Conservation (phyloP, 768 basidiomycete species). For the Calocybe cyanea region DNA sequence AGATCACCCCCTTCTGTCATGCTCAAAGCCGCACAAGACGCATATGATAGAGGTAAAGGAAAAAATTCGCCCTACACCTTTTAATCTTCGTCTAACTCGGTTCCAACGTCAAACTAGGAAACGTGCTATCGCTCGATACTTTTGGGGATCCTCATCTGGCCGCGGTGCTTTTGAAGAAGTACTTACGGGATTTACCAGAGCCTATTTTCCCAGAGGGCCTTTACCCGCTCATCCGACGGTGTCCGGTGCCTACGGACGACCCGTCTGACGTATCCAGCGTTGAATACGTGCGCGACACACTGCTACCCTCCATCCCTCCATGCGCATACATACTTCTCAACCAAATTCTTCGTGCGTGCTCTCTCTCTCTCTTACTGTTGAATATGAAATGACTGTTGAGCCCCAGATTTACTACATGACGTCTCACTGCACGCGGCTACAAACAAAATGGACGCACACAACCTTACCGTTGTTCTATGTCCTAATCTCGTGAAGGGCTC, state of each 20-base stretch:
- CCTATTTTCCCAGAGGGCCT: conserved; percentile 72
- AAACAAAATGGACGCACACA: conserved; percentile 82
- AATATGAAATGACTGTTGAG: conserved; percentile 14
- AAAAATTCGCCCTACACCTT: neutral
- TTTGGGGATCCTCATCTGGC: conserved; percentile 79
- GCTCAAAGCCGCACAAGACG: conserved; percentile 73
- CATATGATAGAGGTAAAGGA: conserved; percentile 71
- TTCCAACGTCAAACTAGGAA: conserved; percentile 41
- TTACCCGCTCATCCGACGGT: conserved; percentile 63
- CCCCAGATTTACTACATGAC: conserved; percentile 72
- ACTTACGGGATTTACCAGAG: conserved; percentile 73
- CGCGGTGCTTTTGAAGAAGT: conserved; percentile 84
- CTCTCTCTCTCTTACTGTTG: neutral
- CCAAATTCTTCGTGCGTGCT: conserved; percentile 55
- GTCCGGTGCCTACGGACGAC: conserved; percentile 55
- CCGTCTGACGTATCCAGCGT: conserved; percentile 55
- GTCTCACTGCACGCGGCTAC: conserved; percentile 61
- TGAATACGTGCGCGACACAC: conserved; percentile 61
- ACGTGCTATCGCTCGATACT: conserved; percentile 73
- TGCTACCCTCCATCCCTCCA: conserved; percentile 65
- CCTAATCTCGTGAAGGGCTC: conserved; percentile 76
- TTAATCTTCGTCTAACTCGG: neutral
- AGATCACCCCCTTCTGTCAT: conserved; percentile 72
- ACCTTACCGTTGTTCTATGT: conserved; percentile 73
- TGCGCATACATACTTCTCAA: conserved; percentile 75